A percentile compares a stretch with the other conserved stretches of the same genome.
Conservation (phyloP, 169 alveolate species). For the Perkinsus chesapeaki region DNA sequence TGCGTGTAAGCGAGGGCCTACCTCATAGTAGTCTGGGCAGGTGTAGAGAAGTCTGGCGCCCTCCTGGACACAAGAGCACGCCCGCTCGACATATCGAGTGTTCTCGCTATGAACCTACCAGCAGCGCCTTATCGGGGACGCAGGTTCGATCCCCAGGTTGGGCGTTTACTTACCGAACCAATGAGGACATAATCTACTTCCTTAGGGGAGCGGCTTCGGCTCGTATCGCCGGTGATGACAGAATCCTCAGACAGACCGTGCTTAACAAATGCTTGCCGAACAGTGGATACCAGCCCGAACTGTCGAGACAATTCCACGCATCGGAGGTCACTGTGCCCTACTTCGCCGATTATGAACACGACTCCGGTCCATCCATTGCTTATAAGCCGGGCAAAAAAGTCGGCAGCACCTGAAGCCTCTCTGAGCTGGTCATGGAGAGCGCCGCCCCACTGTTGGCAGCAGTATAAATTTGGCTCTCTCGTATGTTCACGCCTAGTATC, state of each 20-base stretch:
- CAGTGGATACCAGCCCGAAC: not conserved
- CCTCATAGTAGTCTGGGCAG: not conserved
- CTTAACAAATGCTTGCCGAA: not conserved
- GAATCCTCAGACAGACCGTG: not conserved
- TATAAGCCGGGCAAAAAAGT: not conserved
- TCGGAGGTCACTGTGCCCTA: not conserved
- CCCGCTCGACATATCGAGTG: not conserved
- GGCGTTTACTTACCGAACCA: not conserved
- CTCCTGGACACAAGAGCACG: not conserved
- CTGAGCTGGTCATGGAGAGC: not conserved
- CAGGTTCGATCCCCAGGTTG: not conserved
- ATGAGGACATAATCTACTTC: not conserved
- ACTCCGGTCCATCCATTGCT: not conserved
- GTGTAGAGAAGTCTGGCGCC: not conserved
- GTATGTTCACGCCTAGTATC: not conserved
- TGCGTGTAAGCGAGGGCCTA: not conserved
- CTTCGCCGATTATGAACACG: not conserved
- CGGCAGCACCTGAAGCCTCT: not conserved
- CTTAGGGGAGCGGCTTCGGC: not conserved
- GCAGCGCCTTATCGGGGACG: not conserved
- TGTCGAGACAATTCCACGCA: not conserved
- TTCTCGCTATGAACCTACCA: not conserved
- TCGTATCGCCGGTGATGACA: not conserved
- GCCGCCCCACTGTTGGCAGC: not conserved
- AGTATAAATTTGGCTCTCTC: not conserved